A percentile compares a stretch with the other conserved stretches of the same genome.
Evolutionary conservation across 139 green algal genomes (phyloP).

Genomic region (Chlorella sp.): DNA sequence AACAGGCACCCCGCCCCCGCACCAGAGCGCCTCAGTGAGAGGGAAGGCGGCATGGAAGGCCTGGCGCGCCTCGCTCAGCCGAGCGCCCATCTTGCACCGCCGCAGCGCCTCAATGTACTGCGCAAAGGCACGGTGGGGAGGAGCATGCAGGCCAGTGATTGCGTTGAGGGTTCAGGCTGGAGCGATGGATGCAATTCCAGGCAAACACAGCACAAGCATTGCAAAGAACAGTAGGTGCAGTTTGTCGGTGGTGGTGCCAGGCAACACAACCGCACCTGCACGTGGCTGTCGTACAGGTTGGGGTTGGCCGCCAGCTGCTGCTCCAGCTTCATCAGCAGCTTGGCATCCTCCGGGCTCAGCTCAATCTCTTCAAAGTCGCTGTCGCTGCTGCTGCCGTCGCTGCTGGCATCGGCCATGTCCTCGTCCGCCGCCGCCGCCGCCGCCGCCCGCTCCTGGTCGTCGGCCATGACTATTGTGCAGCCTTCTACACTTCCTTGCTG

Average conservation of each 20-base stretch:
- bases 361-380: slow-evolving; percentile 57
- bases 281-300: slow-evolving; percentile 74
- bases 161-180: too few relatives aligned
- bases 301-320: slow-evolving; percentile 66
- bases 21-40: slow-evolving; percentile 79
- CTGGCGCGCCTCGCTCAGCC: slow-evolving; percentile 65
- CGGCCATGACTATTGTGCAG: background rate
- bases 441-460: background rate
- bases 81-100: slow-evolving; percentile 60
- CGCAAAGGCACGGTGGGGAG: slow-evolving; percentile 1
- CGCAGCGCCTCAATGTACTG: slow-evolving; percentile 73
- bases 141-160: background rate
- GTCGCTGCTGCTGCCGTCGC: slow-evolving; percentile 31
- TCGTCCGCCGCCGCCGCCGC: background rate
- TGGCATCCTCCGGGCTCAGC: slow-evolving; percentile 56
- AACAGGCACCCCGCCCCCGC: background rate
- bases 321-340: slow-evolving; percentile 71
- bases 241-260: too few relatives aligned
- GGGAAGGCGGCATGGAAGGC: slow-evolving; percentile 77
- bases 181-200: too few relatives aligned
- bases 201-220: too few relatives aligned
- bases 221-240: too few relatives aligned
- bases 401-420: slow-evolving; percentile 13
- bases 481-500: too few relatives aligned
- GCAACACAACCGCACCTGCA: slow-evolving; percentile 69